Percentiles rank a stretch among this genome's conserved stretches.
phyloP scores from a whole-genome alignment of 73 alveolate genomes.

The Paramecium caudatum region DNA sequence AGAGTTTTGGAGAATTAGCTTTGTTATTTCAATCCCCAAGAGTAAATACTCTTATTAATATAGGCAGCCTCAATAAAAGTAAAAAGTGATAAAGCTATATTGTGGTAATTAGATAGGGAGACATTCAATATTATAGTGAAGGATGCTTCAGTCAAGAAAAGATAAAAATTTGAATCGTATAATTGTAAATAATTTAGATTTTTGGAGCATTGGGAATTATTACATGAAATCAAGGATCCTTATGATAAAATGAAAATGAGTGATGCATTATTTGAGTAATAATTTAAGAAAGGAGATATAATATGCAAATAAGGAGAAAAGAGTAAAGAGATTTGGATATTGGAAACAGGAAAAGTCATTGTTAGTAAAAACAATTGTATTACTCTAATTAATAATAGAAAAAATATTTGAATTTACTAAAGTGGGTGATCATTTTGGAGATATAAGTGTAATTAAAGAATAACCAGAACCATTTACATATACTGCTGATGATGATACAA shows the following conservation, averaged over 20 bases:
- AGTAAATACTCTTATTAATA: slow-evolving; percentile 59
- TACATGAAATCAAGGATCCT: slow-evolving; percentile 86
- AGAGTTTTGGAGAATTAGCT: slow-evolving; percentile 96
- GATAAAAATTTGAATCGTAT: slow-evolving; percentile 89
- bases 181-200: not conserved
- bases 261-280: slow-evolving; percentile 67
- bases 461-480: slow-evolving; percentile 62
- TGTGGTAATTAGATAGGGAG: slow-evolving; percentile 93
- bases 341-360: slow-evolving; percentile 45
- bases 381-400: not conserved
- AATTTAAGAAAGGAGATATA: slow-evolving; percentile 66
- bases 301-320: slow-evolving; percentile 41
- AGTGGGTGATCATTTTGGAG: slow-evolving; percentile 71
- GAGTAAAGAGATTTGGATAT: not conserved
- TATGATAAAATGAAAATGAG: slow-evolving; percentile 84
- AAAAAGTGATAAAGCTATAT: slow-evolving; percentile 77
- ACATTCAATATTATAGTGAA: slow-evolving; percentile 94
- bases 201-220: slow-evolving; percentile 82
- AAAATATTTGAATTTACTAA: not conserved
- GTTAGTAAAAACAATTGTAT: slow-evolving; percentile 41
- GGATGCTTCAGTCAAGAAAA: slow-evolving; percentile 93
- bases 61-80: slow-evolving; percentile 89
- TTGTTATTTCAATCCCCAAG: slow-evolving; percentile 93
- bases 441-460: not conserved
- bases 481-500: slow-evolving; percentile 7